These are phyloP conservation scores for Sphagnum magellanicum DNA, from an alignment of 228 moss, liverwort and hornwort species.

Conservation along the genomic window DNA sequence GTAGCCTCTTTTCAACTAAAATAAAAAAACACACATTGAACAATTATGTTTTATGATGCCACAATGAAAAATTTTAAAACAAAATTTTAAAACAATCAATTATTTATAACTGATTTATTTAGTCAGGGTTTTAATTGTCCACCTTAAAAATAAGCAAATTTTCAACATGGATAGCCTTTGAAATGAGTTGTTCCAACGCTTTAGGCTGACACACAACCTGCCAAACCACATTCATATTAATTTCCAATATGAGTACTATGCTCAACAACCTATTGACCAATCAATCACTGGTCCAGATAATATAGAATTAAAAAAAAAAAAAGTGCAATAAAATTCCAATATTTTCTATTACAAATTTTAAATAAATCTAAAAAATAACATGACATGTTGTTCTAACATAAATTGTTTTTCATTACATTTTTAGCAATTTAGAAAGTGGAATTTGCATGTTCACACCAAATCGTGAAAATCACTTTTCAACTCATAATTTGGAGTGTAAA, in stretches of 20 bases:
- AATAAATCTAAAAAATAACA: too few species aligned
- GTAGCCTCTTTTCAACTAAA: not conserved
- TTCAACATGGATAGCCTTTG: slow-evolving; percentile 22
- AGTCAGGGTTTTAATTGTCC: not conserved
- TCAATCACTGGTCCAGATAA: not conserved
- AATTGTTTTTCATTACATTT: too few species aligned
- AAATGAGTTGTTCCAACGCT: slow-evolving; percentile 30
- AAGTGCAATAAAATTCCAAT: not conserved
- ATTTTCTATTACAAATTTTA: not conserved
- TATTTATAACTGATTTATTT: too few species aligned
- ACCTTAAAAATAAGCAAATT: slow-evolving; percentile 54
- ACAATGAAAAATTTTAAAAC: too few species aligned
- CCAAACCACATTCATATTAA: not conserved
- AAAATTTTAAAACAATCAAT: too few species aligned
- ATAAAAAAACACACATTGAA: not conserved
- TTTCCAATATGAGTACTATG: not conserved
- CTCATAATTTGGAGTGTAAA: too few species aligned
- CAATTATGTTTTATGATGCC: too few species aligned
- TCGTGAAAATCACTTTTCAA: too few species aligned
- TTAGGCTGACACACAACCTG: slow-evolving; percentile 44
- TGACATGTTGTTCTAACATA: too few species aligned
- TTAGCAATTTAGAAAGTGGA: too few species aligned
- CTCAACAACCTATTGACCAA: not conserved
- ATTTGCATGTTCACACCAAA: too few species aligned
- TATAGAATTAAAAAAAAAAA: not conserved